Base-by-base conservation (phyloP, 2,329 filamentous ascomycete genomes). In the Paraphaeosphaeria minitans region DNA sequence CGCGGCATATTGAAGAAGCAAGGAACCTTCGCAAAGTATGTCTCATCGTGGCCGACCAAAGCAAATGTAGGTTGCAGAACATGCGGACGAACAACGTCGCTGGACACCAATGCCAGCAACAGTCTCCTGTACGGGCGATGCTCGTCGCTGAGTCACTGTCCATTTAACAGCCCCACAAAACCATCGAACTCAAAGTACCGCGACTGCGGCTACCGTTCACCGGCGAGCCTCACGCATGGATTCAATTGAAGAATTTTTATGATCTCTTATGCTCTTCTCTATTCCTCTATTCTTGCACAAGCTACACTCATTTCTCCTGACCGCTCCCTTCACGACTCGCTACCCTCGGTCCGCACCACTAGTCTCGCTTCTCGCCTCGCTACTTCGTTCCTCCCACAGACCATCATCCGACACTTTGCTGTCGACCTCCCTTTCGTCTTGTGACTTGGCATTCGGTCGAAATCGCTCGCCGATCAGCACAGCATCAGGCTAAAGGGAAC, bases 321-420 rank as follows among this genome's bases (percentile, higher is more conserved):
- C 29, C 24, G 37, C 46, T 24, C 19, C 19, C 41, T 12, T 43
- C 37, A 24, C 24, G 21, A 29, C n/a, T 13, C 50, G 37, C 35
- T 42, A 39, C 37, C 31, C 37, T 37, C 37, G 24, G 37, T 39
- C 24, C 16, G 29, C 7, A 31, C 37, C 47, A 12, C 54, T 43
- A 41, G 53, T 41, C 22, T 45, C 51, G 51, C 51, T 42, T 53
- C 51, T 22, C 41, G 29, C 41, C 51, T 46, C 51, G 51, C 51
- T 53, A 53, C 37, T 53, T 53, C 41, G 22, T 14, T 22, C 41
- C n/a, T 45, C 41, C 41, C 41, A 45, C 51, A 53, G 43, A 53
- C 41, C 51, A 29, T 13, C 24, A 27, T 41, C 19, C 14, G n/a
- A 27, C 53, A 16, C 43, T 21, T 14, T 14, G 16, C 13, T 21